These are phyloP conservation scores for Hymenoscyphus scutula DNA, from an alignment of 2,329 filamentous ascomycete species.

Conservation along the genomic window DNA sequence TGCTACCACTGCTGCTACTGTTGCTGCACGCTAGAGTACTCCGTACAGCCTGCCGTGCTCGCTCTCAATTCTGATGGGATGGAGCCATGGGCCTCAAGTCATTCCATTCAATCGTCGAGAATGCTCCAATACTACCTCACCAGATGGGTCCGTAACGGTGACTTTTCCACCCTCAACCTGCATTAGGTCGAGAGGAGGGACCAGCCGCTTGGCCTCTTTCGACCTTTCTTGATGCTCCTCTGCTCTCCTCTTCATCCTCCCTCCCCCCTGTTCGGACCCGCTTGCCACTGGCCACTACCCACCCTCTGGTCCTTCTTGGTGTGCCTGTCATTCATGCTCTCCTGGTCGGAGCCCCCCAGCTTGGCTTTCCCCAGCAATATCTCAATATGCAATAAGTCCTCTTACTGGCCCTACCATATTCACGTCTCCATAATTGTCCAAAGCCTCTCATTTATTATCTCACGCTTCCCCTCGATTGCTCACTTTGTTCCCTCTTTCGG, in stretches of 20 bases:
- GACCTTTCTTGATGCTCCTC: background rate
- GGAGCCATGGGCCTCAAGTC: too few species aligned
- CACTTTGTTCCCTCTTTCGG: slow-evolving; percentile 12
- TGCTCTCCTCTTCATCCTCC: background rate
- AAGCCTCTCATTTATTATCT: slow-evolving; percentile 24
- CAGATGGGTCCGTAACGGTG: background rate
- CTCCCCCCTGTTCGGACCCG: background rate
- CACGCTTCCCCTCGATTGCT: slow-evolving; percentile 15
- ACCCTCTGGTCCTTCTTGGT: background rate
- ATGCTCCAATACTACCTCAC: background rate
- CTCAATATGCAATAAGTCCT: slow-evolving; percentile 19
- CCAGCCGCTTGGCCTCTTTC: background rate
- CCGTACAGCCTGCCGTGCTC: background rate
- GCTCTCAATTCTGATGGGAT: background rate
- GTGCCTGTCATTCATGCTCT: slow-evolving; percentile 10
- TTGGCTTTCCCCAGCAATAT: slow-evolving; percentile 24
- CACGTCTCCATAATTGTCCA: slow-evolving; percentile 7
- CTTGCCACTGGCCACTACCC: background rate
- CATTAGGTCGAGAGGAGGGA: background rate
- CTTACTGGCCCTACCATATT: slow-evolving; percentile 10
- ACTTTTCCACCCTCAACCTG: background rate
- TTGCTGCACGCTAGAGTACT: background rate
- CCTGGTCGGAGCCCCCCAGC: slow-evolving; percentile 10
- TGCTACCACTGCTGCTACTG: too few species aligned
- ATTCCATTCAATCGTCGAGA: background rate